Evolutionary conservation across 495 filamentous ascomycete genomes (phyloP).

Genomic region (Echria macrotheca): DNA sequence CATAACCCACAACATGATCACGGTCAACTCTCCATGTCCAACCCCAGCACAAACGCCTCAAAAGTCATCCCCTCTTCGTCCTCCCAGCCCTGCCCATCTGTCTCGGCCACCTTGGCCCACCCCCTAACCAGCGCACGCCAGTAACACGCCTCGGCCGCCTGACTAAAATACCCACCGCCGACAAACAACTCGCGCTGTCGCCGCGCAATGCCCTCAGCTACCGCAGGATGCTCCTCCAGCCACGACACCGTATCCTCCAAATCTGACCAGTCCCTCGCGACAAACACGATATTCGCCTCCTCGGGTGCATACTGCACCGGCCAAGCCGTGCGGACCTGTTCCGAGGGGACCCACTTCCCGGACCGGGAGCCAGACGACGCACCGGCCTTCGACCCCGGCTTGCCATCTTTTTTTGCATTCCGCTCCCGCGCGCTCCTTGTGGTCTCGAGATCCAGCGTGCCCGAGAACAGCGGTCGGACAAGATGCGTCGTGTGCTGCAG

Average conservation of each 20-base stretch:
- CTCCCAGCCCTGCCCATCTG: slow-evolving; percentile 30
- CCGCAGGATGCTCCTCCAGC: slow-evolving; percentile 36
- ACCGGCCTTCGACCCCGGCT: too few species aligned
- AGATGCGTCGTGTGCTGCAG: slow-evolving; percentile 48
- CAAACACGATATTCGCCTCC: slow-evolving; percentile 50
- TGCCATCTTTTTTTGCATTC: too few species aligned
- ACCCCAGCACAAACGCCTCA: slow-evolving; percentile 33
- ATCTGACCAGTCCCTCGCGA: slow-evolving; percentile 48
- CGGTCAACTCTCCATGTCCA: too few species aligned
- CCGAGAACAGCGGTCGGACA: slow-evolving; percentile 36
- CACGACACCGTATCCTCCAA: slow-evolving; percentile 40
- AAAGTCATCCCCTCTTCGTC: slow-evolving; percentile 31
- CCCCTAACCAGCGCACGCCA: slow-evolving; percentile 46
- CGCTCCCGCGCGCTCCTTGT: background rate
- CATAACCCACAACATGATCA: too few species aligned
- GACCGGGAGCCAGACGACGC: too few species aligned
- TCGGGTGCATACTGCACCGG: slow-evolving; percentile 25
- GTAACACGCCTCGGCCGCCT: slow-evolving; percentile 49
- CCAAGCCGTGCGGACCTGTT: slow-evolving; percentile 30
- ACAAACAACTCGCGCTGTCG: slow-evolving; percentile 42
- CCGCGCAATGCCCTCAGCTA: slow-evolving; percentile 44
- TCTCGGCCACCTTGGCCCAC: slow-evolving; percentile 38
- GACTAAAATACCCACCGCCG: slow-evolving; percentile 42
- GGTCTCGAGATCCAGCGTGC: slow-evolving; percentile 18
- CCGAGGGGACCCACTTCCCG: slow-evolving; percentile 17